Evolutionary conservation across 805 yeast species (phyloP).

Genomic region (Metschnikowia aberdeeniae): DNA sequence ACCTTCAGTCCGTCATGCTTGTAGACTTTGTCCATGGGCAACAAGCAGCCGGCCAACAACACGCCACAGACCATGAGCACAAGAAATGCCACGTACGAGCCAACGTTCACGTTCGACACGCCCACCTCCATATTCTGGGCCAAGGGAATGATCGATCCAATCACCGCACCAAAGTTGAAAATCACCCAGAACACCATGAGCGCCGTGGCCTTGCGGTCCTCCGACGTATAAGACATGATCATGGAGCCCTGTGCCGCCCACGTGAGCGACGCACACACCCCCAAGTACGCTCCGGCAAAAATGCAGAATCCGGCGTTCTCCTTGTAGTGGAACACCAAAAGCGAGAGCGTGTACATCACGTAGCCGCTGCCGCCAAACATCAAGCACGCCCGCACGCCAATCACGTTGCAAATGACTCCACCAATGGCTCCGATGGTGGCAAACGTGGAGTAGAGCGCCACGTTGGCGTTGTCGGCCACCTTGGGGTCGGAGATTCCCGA

Average conservation of each 20-base stretch:
- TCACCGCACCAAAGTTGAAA: constrained; percentile 59
- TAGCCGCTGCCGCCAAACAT: constrained; percentile 55
- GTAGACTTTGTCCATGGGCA: constrained; percentile 48
- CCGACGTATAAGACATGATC: constrained; percentile 55
- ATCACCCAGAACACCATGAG: constrained; percentile 58
- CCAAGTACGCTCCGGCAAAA: constrained; percentile 55
- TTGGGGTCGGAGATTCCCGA: constrained; percentile 36
- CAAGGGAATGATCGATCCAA: constrained; percentile 57
- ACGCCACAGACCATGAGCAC: constrained; percentile 48
- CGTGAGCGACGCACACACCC: constrained; percentile 49
- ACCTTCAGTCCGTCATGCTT: constrained; percentile 49
- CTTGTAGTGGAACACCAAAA: constrained; percentile 45
- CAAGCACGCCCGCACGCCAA: constrained; percentile 45
- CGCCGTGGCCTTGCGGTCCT: constrained; percentile 48
- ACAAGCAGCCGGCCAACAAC: constrained; percentile 40
- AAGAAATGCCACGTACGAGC: constrained; percentile 53
- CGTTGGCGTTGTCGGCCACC: constrained; percentile 46
- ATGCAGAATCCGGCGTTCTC: constrained; percentile 49
- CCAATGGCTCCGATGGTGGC: constrained; percentile 56
- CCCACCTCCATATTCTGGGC: constrained; percentile 44
- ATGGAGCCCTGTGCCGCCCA: constrained; percentile 62
- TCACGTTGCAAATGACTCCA: constrained; percentile 49
- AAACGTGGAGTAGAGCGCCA: constrained; percentile 52
- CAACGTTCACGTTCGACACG: constrained; percentile 34
- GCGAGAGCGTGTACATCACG: constrained; percentile 49